Evolutionary conservation across 1,284 basidiomycete genomes (phyloP).

Genomic region (Boletellus deceptivus): DNA sequence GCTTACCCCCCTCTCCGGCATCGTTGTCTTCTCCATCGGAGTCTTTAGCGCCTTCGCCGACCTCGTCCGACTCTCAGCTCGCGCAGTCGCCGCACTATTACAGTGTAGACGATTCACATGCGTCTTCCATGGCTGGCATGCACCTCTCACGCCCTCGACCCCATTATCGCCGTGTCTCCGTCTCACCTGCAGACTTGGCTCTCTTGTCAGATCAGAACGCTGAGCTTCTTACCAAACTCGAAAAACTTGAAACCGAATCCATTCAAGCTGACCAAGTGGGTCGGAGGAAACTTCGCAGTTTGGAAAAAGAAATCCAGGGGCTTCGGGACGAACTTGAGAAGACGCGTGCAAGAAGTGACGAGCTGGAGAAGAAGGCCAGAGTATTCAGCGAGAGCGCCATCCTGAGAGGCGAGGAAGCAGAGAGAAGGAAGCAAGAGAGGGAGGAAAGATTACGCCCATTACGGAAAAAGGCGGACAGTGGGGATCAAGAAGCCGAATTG

Average conservation of each 20-base stretch:
- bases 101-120: conserved; percentile 21
- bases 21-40: conserved; percentile 31
- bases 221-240: conserved; percentile 70
- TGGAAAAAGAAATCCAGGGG: conserved; percentile 74
- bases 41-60: conserved; percentile 31
- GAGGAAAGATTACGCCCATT: conserved; percentile 51
- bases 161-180: conserved; percentile 56
- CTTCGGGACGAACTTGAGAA: conserved; percentile 72
- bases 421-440: conserved; percentile 53
- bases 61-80: conserved; percentile 31
- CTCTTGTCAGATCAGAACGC: conserved; percentile 78
- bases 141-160: conserved; percentile 30
- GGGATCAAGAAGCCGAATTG: conserved; percentile 33
- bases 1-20: conserved; percentile 46
- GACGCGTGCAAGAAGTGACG: conserved; percentile 63
- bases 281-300: conserved; percentile 60
- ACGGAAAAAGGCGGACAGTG: conserved; percentile 39
- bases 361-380: conserved; percentile 64
- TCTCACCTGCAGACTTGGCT: conserved; percentile 67
- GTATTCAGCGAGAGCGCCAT: conserved; percentile 38
- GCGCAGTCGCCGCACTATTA: conserved; percentile 38
- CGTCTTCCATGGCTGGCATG: conserved; percentile 13
- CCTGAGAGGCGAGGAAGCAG: conserved; percentile 45
- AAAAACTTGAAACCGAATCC: conserved; percentile 72
- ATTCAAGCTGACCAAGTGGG: conserved; percentile 63